These are phyloP conservation scores for Leccinellum rugosiceps DNA, from an alignment of 768 basidiomycete genomes.

Conservation along the genomic window DNA sequence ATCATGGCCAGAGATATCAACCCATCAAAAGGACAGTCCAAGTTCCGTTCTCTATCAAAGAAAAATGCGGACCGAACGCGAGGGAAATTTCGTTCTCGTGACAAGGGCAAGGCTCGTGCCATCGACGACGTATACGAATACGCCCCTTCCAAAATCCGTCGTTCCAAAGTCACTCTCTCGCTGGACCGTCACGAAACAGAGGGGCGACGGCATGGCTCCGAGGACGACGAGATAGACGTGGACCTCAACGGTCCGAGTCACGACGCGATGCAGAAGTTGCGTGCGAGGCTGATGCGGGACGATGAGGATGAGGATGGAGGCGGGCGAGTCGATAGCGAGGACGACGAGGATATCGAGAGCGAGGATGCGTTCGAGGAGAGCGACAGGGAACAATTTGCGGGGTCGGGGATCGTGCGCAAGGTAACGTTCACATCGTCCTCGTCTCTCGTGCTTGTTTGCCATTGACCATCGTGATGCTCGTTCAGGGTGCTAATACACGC, in stretches of 20 bases:
- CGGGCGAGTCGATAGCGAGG: constrained; percentile 51
- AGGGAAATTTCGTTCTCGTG: constrained; percentile 31
- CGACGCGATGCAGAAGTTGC: constrained; percentile 33
- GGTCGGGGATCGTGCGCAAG: constrained; percentile 42
- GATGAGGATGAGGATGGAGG: constrained; percentile 43
- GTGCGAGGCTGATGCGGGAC: constrained; percentile 51
- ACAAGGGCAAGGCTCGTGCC: constrained; percentile 23
- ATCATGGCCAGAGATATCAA: constrained; percentile 19
- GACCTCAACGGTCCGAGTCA: constrained; percentile 24
- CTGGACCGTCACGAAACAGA: constrained; percentile 55
- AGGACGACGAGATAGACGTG: constrained; percentile 37
- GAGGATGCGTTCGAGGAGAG: constrained; percentile 83
- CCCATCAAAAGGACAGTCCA: constrained; percentile 11
- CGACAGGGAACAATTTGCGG: constrained; percentile 75
- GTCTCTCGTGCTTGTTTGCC: not conserved
- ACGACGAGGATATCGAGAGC: constrained; percentile 85
- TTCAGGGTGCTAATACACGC: constrained; percentile 22
- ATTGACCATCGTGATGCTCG: not conserved
- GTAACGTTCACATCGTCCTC: not conserved
- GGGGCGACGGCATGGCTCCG: constrained; percentile 26
- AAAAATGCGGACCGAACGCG: constrained; percentile 50
- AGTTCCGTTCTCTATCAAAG: constrained; percentile 13
- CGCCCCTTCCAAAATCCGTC: constrained; percentile 43
- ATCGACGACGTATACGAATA: constrained; percentile 65
- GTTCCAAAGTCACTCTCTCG: constrained; percentile 50